These are phyloP conservation scores for Sphaerostilbella broomeana DNA, from an alignment of 2,329 filamentous ascomycete species.

Conservation along the genomic window DNA sequence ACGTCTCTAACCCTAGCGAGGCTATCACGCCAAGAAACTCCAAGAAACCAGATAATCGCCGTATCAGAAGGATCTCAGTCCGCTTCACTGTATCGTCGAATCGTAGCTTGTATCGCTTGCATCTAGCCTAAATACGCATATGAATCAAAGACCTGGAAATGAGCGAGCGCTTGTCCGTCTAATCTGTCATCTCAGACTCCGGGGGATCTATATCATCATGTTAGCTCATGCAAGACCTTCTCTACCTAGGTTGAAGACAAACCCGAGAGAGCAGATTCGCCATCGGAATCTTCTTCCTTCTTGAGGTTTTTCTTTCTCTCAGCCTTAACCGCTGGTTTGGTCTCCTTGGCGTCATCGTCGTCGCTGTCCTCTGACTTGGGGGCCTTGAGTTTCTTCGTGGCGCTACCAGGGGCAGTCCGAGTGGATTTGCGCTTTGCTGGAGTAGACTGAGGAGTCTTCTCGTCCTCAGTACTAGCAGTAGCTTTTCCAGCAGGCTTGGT, in stretches of 20 bases:
- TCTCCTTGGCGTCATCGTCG: conserved; percentile 15
- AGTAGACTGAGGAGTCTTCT: conserved; percentile 13
- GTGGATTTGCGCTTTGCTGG: conserved; percentile 26
- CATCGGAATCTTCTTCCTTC: conserved; percentile 21
- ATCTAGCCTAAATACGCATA: neutral
- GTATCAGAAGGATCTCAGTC: no score
- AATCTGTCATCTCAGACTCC: conserved; percentile 1
- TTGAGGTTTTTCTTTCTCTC: conserved; percentile 16
- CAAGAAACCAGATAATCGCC: no score
- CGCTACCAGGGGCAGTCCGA: conserved; percentile 17
- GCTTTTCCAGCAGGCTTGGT: conserved; percentile 13
- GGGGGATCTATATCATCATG: neutral
- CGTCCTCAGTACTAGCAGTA: conserved; percentile 4
- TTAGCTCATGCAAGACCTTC: neutral
- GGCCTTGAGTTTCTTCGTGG: conserved; percentile 23
- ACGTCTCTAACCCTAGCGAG: no score
- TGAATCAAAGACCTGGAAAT: neutral
- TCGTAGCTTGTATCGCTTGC: neutral
- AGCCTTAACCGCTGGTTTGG: conserved; percentile 12
- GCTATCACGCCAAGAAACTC: no score
- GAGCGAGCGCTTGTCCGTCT: neutral
- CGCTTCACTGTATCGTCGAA: no score
- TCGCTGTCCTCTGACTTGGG: conserved; percentile 22
- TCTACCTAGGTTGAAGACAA: conserved; percentile 1
- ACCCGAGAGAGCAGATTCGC: conserved; percentile 24